A percentile compares a stretch with the other conserved stretches of the same genome.
These are phyloP conservation scores for Leccinum variicolor DNA, from an alignment of 768 basidiomycete genomes.

Conservation along the genomic window DNA sequence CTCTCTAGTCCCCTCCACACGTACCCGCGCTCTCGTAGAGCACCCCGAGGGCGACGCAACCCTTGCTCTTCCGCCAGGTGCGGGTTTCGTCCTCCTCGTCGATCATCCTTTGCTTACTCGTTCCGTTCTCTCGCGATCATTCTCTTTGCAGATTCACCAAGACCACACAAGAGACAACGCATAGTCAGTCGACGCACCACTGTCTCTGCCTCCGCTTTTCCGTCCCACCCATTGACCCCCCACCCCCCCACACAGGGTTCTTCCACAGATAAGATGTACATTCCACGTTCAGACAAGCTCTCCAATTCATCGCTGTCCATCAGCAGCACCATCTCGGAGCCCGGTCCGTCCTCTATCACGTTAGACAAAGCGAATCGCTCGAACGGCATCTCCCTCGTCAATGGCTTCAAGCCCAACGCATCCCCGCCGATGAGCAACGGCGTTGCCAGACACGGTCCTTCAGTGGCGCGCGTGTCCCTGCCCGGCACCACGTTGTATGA, in stretches of 20 bases:
- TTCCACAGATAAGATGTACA: slow-evolving; percentile 45
- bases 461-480: slow-evolving; percentile 59
- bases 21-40: slow-evolving; percentile 61
- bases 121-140: neutral
- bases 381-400: slow-evolving; percentile 42
- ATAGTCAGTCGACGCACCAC: slow-evolving; percentile 40
- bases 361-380: slow-evolving; percentile 31
- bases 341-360: slow-evolving; percentile 51
- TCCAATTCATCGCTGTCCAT: slow-evolving; percentile 44
- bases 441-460: slow-evolving; percentile 42
- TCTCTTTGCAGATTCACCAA: slow-evolving; percentile 40
- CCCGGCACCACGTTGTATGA: slow-evolving; percentile 77
- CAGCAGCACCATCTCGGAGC: slow-evolving; percentile 41
- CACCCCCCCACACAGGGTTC: slow-evolving; percentile 25
- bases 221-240: slow-evolving; percentile 17
- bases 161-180: slow-evolving; percentile 73
- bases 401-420: slow-evolving; percentile 35
- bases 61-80: slow-evolving; percentile 26
- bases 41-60: slow-evolving; percentile 38
- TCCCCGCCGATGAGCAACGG: slow-evolving; percentile 49
- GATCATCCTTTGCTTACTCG: slow-evolving; percentile 1
- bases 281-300: slow-evolving; percentile 48
- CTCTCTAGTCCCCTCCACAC: slow-evolving; percentile 63
- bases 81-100: neutral
- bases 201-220: slow-evolving; percentile 33